Conservation (phyloP, 106 monocot species). For the Gastrodia elata region DNA sequence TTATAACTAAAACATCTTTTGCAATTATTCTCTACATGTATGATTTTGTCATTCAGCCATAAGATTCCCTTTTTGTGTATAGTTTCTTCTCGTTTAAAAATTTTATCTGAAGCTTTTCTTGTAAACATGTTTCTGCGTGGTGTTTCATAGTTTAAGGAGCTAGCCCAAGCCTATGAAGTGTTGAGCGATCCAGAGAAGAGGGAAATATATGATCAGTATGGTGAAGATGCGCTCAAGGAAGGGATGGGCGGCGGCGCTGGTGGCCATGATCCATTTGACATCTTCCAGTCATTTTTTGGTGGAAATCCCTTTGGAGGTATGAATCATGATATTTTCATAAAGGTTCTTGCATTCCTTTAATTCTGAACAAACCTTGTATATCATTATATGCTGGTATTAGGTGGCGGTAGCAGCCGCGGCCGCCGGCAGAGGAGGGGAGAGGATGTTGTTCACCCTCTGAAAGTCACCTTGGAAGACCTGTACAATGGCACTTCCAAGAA, state of each 20-base stretch:
- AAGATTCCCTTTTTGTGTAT: not conserved
- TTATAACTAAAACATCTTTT: not conserved
- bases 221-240: constrained; percentile 91
- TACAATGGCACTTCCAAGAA: constrained; percentile 76
- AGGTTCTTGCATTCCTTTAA: not conserved
- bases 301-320: constrained; percentile 65
- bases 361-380: not conserved
- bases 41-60: not conserved
- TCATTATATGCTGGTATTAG: constrained; percentile 7
- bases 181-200: constrained; percentile 88
- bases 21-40: not conserved
- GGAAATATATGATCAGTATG: constrained; percentile 86
- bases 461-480: constrained; percentile 70
- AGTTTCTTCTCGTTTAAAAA: no score
- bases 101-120: not conserved
- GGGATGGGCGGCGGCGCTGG: constrained; percentile 79
- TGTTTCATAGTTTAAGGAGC: constrained; percentile 69
- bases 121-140: not conserved
- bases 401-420: constrained; percentile 69
- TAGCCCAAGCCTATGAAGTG: constrained; percentile 83
- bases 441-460: constrained; percentile 78
- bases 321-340: not conserved
- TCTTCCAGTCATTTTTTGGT: constrained; percentile 86
- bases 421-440: constrained; percentile 78
- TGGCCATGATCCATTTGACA: constrained; percentile 68